phyloP scores from a whole-genome alignment of 108 stramenopile species.

The Skeletonema marinoi region DNA sequence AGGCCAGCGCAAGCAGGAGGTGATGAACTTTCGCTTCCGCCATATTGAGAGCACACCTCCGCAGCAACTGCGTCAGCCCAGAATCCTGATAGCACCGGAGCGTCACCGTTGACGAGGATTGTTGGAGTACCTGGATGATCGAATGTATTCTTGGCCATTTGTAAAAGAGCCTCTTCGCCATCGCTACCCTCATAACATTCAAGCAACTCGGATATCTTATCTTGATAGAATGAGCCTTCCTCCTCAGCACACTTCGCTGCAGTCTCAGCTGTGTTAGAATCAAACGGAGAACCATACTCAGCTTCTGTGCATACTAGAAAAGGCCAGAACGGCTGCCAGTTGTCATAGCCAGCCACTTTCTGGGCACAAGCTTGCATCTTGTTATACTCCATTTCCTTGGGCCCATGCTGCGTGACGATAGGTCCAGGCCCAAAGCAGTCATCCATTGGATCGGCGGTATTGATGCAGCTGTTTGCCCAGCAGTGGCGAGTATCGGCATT shows the following conservation, averaged over 20 bases:
- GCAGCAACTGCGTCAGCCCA: neutral
- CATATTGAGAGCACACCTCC: neutral
- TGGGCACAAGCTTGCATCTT: neutral
- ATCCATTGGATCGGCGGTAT: neutral
- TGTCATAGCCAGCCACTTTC: neutral
- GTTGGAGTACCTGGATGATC: neutral
- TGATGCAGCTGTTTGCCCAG: neutral
- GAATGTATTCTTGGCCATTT: neutral
- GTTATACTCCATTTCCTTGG: neutral
- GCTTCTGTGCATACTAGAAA: slow-evolving; percentile 1
- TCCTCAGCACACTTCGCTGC: neutral
- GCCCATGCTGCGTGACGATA: neutral
- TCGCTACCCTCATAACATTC: neutral
- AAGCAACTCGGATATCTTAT: neutral
- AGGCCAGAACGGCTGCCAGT: neutral
- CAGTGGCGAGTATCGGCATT: neutral
- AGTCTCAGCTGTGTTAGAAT: neutral
- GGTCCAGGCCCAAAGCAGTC: neutral
- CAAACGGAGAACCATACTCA: neutral
- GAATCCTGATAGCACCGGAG: neutral
- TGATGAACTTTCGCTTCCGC: neutral
- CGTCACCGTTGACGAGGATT: neutral
- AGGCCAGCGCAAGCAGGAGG: neutral
- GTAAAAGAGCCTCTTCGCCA: neutral
- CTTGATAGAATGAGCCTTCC: neutral